Evolutionary conservation across 257 asterid species (phyloP).

Genomic region (Fraxinus quadrangulata): DNA sequence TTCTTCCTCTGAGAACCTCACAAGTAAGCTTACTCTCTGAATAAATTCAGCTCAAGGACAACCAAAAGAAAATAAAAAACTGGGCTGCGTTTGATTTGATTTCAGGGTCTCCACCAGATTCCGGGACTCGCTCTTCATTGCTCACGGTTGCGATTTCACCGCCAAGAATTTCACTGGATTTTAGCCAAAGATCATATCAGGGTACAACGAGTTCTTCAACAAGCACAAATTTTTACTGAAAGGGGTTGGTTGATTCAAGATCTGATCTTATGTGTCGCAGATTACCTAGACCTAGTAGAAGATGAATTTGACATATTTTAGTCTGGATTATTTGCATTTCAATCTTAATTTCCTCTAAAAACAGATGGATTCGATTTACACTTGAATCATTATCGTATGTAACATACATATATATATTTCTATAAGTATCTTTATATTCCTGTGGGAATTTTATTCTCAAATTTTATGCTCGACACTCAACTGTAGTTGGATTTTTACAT

Average conservation of each 20-base stretch:
- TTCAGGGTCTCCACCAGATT: constrained; percentile 41
- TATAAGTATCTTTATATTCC: not conserved
- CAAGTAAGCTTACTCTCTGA: not conserved
- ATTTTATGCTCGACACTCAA: too few species aligned
- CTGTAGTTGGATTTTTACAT: too few species aligned
- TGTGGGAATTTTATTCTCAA: too few species aligned
- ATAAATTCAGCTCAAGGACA: not conserved
- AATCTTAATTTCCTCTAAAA: not conserved
- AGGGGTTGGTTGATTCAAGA: constrained; percentile 22
- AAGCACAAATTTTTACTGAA: constrained; percentile 54
- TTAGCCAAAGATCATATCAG: constrained; percentile 52
- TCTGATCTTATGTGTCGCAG: not conserved
- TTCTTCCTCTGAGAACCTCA: not conserved
- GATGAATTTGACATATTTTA: constrained; percentile 12
- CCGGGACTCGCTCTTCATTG: constrained; percentile 67
- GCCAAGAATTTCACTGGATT: constrained; percentile 77
- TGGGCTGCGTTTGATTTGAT: not conserved
- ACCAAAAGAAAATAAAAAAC: not conserved
- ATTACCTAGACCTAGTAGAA: constrained; percentile 27
- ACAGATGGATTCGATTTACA: not conserved
- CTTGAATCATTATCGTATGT: constrained; percentile 28
- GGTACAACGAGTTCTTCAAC: constrained; percentile 45
- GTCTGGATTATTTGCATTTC: not conserved
- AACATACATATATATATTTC: not conserved
- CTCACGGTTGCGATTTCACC: constrained; percentile 78